These are phyloP conservation scores for Pulveroboletus sp. DNA, from an alignment of 768 basidiomycete species.

Conservation along the genomic window DNA sequence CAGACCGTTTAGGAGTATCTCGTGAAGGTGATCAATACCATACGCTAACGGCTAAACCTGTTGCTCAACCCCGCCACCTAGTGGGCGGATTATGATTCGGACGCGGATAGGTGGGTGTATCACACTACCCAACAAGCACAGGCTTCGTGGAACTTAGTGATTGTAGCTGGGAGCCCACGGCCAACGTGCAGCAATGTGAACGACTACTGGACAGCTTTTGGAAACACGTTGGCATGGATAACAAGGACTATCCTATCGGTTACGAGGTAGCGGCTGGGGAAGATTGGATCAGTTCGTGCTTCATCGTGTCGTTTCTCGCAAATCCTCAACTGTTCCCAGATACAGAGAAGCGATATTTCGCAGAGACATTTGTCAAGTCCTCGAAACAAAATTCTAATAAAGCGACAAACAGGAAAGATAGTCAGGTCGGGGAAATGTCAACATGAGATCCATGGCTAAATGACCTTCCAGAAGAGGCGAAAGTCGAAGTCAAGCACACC, in stretches of 20 bases:
- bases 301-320: not conserved
- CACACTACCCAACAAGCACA: not conserved
- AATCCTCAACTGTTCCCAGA: slow-evolving; percentile 21
- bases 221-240: slow-evolving; percentile 52
- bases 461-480: slow-evolving; percentile 11
- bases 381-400: slow-evolving; percentile 15
- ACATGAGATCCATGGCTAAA: not conserved
- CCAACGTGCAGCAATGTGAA: slow-evolving; percentile 53
- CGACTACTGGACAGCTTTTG: slow-evolving; percentile 63
- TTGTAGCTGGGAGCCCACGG: slow-evolving; percentile 64
- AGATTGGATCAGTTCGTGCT: slow-evolving; percentile 54
- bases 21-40: slow-evolving; percentile 51
- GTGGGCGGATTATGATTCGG: slow-evolving; percentile 64
- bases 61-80: slow-evolving; percentile 24
- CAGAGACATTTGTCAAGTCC: slow-evolving; percentile 23
- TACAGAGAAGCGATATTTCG: slow-evolving; percentile 37
- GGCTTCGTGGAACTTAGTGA: not conserved
- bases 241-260: slow-evolving; percentile 50
- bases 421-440: slow-evolving; percentile 10
- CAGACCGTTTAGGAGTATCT: slow-evolving; percentile 47
- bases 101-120: slow-evolving; percentile 47
- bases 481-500: slow-evolving; percentile 10
- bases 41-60: not conserved
- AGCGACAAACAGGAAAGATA: slow-evolving; percentile 12
- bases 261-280: slow-evolving; percentile 38